Base-by-base conservation (phyloP, 192 early-diverging fungal genomes). In the Coemansia erecta region DNA sequence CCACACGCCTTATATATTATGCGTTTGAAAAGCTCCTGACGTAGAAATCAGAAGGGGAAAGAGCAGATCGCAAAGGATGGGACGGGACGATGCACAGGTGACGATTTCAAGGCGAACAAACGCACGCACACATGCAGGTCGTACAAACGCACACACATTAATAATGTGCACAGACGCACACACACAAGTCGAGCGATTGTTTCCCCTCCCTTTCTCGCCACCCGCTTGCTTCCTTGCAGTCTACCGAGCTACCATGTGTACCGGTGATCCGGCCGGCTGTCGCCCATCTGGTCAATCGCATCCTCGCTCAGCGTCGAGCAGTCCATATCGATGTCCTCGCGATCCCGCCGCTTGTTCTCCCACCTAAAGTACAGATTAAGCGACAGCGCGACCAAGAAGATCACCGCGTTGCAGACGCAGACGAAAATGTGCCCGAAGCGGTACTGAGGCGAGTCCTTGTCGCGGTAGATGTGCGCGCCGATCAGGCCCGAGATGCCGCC, bases 401-500 rank as follows among this genome's bases (percentile, higher is more conserved):
- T 68, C 4, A 78, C 8, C 4, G 64, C 75, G 40, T 72, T 72
- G 41, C 68, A 72, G 0, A 63, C 50, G 41, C 69, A 64, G 1
- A 67, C 61, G 57, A 78, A 72, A 3, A 71, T 60, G 28, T 84
- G 83, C 23, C 83, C 83, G 44, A 67, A 70, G 12, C 69, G 61
- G 35, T 81, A 87, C 18, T 75, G 66, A 13, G 86, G 86, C 0
- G 58, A 65, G 23, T 87, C 84, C 6, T 43, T 31, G 5, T 60
- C 45, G n/a, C 80, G 68, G 37, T 87, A 87, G 44, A 87, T 79
- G 50, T 87, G 86, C 18, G 84, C 81, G 8, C 86, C 86, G 18
- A 81, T 70, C 45, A 86, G 70, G 1, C 73, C 65, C 17, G 78
- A 75, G 8, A 84, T 51, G 15, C 81, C 77, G 8, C 82, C 83